Conservation (phyloP, 2,329 filamentous ascomycete species). For the Sclerotinia nivalis region DNA sequence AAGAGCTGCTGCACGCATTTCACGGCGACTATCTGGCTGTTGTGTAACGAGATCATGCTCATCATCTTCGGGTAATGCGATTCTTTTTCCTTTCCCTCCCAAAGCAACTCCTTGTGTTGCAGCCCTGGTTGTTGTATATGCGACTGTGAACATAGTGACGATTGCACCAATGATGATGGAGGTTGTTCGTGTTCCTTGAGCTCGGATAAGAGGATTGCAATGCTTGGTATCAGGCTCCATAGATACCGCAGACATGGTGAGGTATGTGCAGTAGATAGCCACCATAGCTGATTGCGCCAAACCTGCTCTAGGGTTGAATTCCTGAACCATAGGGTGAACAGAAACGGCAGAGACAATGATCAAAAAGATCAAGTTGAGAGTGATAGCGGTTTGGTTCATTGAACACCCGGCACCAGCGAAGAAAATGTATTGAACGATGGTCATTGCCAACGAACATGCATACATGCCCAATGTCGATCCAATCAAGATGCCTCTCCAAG, state of each 20-base stretch:
- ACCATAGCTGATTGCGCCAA: constrained; percentile 98
- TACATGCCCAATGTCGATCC: constrained; percentile 96
- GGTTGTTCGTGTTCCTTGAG: constrained; percentile 83
- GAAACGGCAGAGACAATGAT: constrained; percentile 79
- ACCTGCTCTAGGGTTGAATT: constrained; percentile 88
- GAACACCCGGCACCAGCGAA: constrained; percentile 79
- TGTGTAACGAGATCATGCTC: constrained; percentile 88
- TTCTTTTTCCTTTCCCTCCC: constrained; percentile 60
- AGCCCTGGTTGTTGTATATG: constrained; percentile 94
- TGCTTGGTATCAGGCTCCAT: constrained; percentile 96
- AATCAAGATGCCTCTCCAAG: constrained; percentile 86
- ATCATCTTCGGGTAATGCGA: constrained; percentile 67
- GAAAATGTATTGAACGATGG: constrained; percentile 95
- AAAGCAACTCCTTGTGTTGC: constrained; percentile 86
- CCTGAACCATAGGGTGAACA: constrained; percentile 86
- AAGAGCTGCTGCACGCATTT: constrained; percentile 91
- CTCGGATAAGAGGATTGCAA: constrained; percentile 89
- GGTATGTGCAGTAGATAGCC: constrained; percentile 95
- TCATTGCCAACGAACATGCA: constrained; percentile 86
- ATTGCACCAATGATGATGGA: constrained; percentile 91
- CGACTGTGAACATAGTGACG: constrained; percentile 94
- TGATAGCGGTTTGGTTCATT: constrained; percentile 97
- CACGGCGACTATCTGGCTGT: constrained; percentile 74
- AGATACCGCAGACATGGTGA: constrained; percentile 96
- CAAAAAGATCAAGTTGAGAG: constrained; percentile 86